Evolutionary conservation across 225 moss, liverwort and hornwort species (phyloP).

Genomic region (Straminergon stramineum): DNA sequence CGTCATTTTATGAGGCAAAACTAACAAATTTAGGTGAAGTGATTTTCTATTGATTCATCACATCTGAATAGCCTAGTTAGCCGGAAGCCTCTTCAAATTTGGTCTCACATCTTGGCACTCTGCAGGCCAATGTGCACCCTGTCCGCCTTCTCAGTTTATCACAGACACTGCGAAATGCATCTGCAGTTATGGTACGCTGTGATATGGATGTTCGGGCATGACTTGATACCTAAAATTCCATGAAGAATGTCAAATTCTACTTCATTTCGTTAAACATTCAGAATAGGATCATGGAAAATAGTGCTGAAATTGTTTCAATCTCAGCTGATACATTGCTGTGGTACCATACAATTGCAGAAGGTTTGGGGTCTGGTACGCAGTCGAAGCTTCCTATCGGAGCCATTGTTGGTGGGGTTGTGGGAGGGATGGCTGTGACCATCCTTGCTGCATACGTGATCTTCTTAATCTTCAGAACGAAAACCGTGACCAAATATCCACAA

Average conservation of each 20-base stretch:
- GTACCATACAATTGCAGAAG: background rate
- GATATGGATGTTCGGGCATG: background rate
- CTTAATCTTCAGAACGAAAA: slow-evolving; percentile 8
- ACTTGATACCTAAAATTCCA: background rate
- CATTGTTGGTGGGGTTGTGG: slow-evolving; percentile 26
- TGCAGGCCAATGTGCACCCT: slow-evolving; percentile 35
- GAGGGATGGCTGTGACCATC: slow-evolving; percentile 32
- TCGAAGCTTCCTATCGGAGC: slow-evolving; percentile 6
- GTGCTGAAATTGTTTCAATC: background rate
- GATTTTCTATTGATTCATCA: background rate
- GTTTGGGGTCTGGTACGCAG: background rate
- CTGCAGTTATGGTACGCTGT: slow-evolving; percentile 16
- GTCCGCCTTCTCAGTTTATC: slow-evolving; percentile 30
- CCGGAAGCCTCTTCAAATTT: background rate
- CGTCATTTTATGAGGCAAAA: slow-evolving; percentile 8
- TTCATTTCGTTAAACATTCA: background rate
- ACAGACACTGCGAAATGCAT: slow-evolving; percentile 17
- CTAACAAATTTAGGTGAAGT: slow-evolving; percentile 16
- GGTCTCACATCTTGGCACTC: background rate
- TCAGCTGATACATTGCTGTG: background rate
- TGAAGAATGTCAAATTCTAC: background rate
- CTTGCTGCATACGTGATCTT: slow-evolving; percentile 11
- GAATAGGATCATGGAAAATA: background rate
- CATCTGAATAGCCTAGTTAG: background rate
- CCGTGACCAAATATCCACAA: slow-evolving; percentile 11